Evolutionary conservation across 306 rosid species (phyloP).

Genomic region (Urtica urens): DNA sequence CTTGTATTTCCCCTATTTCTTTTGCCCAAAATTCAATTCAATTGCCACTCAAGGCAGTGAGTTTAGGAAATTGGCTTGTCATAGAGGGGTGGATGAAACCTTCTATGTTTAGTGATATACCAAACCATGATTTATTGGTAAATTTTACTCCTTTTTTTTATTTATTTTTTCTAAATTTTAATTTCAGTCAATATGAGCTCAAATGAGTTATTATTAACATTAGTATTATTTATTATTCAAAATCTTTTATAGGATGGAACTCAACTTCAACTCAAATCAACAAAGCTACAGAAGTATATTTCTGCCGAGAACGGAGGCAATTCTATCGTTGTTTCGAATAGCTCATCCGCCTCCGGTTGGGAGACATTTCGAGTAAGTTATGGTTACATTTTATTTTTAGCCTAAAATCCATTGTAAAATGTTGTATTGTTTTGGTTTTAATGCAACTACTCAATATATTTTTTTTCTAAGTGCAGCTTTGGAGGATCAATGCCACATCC

Average conservation of each 20-base stretch:
- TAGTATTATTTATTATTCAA: neutral
- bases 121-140: conserved; percentile 56
- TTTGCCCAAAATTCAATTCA: conserved; percentile 21
- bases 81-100: conserved; percentile 69
- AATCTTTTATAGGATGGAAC: conserved; percentile 45
- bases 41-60: conserved; percentile 50
- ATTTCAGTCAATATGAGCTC: neutral
- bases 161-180: too few species aligned
- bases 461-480: conserved; percentile 26
- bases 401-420: neutral
- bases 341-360: conserved; percentile 34
- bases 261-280: conserved; percentile 43
- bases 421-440: too few species aligned
- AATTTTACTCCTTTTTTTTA: neutral
- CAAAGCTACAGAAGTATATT: conserved; percentile 37
- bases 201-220: neutral
- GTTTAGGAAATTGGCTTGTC: conserved; percentile 57
- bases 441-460: neutral
- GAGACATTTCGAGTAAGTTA: conserved; percentile 56
- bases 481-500: conserved; percentile 43
- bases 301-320: conserved; percentile 49
- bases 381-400: neutral
- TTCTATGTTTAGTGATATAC: conserved; percentile 42
- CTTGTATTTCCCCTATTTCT: conserved; percentile 14
- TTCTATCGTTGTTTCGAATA: conserved; percentile 34